Base-by-base conservation (phyloP, 305 asterid species). In the Solanum chacoense region DNA sequence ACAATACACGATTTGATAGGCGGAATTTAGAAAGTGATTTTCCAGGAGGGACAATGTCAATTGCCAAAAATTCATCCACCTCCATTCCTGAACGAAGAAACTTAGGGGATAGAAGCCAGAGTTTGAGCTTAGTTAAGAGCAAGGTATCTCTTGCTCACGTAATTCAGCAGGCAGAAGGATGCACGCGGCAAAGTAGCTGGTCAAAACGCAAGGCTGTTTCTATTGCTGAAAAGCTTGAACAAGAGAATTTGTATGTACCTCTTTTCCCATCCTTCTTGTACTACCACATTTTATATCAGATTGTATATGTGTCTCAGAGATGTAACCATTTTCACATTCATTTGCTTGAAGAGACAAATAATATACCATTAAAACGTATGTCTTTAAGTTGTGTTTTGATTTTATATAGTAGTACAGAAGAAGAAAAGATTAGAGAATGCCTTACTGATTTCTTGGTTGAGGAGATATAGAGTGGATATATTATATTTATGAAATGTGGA, bases 161-260 rank as follows among this genome's bases (percentile, higher is more conserved):
- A 89, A 95, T 97, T 91, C 98, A 95, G 94, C 98, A 95, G 86
- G 97, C 94, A n/a, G 98, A 98, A 89, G 97, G 97, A 86, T 90
- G 92, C 90, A 88, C 96, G 0, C 98, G 89, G 74, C 95, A 92
- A 85, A 89, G 89, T 89, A 98, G 98, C 89, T 98, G 99, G 99
- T 96, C 99, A 42, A 93, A 92, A 90, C 95, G 93, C 80, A 98
- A 94, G 90, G 98, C 98, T 12, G 96, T 98, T 75, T 95, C 99
- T 35, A 95, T 96, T 45, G 99, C 99, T 63, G 99, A 98, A 90
- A 98, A 97, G 92, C 98, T 98, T 36, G 99, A 98, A 89, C 97
- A 96, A 91, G 98, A 98, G 92, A 98, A 98, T 91, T 88, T 98
- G 99, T 98, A 92, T 14, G 99, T 89, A 37, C 87, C 76, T 35